Percentiles rank a stretch among this genome's conserved stretches.
Conservation (phyloP, 78 protist species). For the Dictyostelium intermedium region DNA sequence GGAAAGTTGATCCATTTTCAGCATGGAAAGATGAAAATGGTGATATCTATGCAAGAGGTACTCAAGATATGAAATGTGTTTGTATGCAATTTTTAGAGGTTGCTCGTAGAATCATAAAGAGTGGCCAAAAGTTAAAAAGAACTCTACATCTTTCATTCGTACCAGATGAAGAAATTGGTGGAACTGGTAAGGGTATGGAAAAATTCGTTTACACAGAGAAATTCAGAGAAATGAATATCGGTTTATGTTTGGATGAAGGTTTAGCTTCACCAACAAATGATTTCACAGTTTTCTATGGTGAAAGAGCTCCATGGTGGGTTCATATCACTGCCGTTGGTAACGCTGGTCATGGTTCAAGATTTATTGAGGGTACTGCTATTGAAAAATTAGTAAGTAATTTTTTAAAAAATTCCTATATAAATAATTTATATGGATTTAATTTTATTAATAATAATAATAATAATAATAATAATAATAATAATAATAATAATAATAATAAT, state of each 20-base stretch:
- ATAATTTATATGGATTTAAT: too few species aligned
- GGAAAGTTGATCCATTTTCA: slow-evolving; percentile 82
- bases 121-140: slow-evolving; percentile 14
- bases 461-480: too few species aligned
- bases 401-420: too few species aligned
- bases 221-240: slow-evolving; percentile 82
- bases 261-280: slow-evolving; percentile 80
- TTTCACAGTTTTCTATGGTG: slow-evolving; percentile 90
- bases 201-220: slow-evolving; percentile 35
- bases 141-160: slow-evolving; percentile 63
- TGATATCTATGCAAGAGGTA: slow-evolving; percentile 88
- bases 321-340: slow-evolving; percentile 83
- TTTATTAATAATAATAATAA: too few species aligned
- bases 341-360: slow-evolving; percentile 91
- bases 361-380: slow-evolving; percentile 85
- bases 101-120: slow-evolving; percentile 22
- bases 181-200: slow-evolving; percentile 81
- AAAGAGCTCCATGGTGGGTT: slow-evolving; percentile 88
- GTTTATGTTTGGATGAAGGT: slow-evolving; percentile 89
- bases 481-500: too few species aligned
- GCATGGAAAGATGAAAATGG: slow-evolving; percentile 77
- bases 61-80: slow-evolving; percentile 97
- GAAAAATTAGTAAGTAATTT: slow-evolving; percentile 36
- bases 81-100: slow-evolving; percentile 85
- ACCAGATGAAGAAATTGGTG: slow-evolving; percentile 95